These are phyloP conservation scores for Nymphaea colorata DNA, from an alignment of 164 flowering plant genomes.

Conservation along the genomic window DNA sequence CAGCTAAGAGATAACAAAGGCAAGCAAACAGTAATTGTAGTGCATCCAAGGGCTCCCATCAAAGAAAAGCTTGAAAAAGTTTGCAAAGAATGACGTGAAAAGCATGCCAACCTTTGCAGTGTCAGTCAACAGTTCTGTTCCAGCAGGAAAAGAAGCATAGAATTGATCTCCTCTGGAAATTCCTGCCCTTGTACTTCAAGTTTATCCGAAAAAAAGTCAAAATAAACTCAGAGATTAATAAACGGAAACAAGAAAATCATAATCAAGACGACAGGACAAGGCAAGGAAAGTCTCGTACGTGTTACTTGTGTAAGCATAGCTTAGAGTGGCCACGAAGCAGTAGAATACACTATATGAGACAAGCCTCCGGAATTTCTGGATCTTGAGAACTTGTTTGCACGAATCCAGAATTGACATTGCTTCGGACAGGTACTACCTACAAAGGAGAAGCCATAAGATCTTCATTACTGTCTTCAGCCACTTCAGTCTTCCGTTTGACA, in stretches of 20 bases:
- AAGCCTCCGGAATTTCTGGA: constrained; percentile 65
- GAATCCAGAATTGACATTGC: constrained; percentile 31
- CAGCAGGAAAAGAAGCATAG: constrained; percentile 84
- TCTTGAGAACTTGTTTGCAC: constrained; percentile 45
- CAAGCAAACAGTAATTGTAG: neutral
- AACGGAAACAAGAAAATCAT: neutral
- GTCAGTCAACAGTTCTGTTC: constrained; percentile 69
- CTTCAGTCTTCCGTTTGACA: no score
- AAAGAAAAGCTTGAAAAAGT: neutral
- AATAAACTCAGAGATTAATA: no score
- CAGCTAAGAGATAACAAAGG: constrained; percentile 23
- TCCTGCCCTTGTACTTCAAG: constrained; percentile 84
- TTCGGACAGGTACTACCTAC: no score
- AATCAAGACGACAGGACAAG: neutral
- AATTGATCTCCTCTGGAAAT: constrained; percentile 72
- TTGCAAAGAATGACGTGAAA: neutral
- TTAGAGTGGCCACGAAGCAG: constrained; percentile 38
- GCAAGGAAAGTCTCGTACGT: constrained; percentile 39
- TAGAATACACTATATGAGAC: constrained; percentile 61
- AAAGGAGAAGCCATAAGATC: no score
- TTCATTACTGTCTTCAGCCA: no score
- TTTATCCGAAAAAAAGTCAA: neutral
- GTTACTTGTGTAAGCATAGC: constrained; percentile 56
- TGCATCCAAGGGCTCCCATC: no score
- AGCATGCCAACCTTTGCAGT: constrained; percentile 50